phyloP scores from a whole-genome alignment of 176 grass and related monocot species.

The Panicum miliaceum region DNA sequence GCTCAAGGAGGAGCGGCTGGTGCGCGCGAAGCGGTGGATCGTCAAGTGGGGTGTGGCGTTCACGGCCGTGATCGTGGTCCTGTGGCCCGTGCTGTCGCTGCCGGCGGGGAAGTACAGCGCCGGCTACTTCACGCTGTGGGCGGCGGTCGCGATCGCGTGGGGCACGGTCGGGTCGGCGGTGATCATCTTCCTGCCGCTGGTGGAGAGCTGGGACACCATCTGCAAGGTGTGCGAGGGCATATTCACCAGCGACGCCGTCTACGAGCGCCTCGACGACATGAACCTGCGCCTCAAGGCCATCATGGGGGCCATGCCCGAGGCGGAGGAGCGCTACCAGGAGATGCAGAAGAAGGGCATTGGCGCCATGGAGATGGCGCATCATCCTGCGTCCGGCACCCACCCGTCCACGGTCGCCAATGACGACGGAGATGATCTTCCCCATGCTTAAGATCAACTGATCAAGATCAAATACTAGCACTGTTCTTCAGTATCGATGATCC shows the following conservation, averaged over 20 bases:
- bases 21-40: slow-evolving; percentile 74
- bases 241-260: slow-evolving; percentile 67
- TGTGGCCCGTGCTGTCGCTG: slow-evolving; percentile 72
- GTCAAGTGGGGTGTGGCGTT: slow-evolving; percentile 74
- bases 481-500: not conserved
- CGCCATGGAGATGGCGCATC: slow-evolving; percentile 23
- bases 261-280: slow-evolving; percentile 58
- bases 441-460: not conserved
- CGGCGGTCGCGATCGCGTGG: slow-evolving; percentile 64
- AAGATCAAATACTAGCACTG: not conserved
- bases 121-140: slow-evolving; percentile 83
- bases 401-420: not conserved
- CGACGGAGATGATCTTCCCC: not conserved
- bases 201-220: slow-evolving; percentile 72
- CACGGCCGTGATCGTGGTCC: slow-evolving; percentile 59
- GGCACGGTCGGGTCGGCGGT: slow-evolving; percentile 59
- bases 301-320: slow-evolving; percentile 60
- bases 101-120: slow-evolving; percentile 72
- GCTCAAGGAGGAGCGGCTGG: slow-evolving; percentile 71
- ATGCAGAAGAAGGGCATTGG: not conserved
- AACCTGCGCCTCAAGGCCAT: slow-evolving; percentile 52
- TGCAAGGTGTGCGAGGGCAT: slow-evolving; percentile 53
- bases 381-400: not conserved
- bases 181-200: slow-evolving; percentile 68
- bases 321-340: slow-evolving; percentile 43